Percentiles rank a stretch among this genome's conserved stretches.
Evolutionary conservation across 1,139 yeast species (phyloP).

Genomic region (Blastobotrys petasosporus): DNA sequence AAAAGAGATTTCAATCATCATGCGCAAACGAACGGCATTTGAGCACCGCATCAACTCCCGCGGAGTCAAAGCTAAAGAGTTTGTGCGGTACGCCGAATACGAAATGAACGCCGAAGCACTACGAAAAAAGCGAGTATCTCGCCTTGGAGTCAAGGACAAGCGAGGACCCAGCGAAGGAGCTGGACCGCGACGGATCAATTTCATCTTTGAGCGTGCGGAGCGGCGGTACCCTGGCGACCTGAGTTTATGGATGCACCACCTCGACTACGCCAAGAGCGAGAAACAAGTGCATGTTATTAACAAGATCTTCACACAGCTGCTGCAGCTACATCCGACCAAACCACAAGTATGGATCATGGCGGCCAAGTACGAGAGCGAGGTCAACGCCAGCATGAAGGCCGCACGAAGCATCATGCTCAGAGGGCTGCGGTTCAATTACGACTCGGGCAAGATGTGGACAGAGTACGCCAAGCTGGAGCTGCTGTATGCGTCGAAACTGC

Average conservation of each 20-base stretch:
- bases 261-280: slow-evolving; percentile 64
- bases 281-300: slow-evolving; percentile 79
- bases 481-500: slow-evolving; percentile 72
- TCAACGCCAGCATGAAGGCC: slow-evolving; percentile 81
- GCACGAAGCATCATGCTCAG: slow-evolving; percentile 83
- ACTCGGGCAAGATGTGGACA: slow-evolving; percentile 67
- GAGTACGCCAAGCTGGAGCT: slow-evolving; percentile 86
- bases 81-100: slow-evolving; percentile 69
- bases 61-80: slow-evolving; percentile 75
- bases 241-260: slow-evolving; percentile 71
- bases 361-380: slow-evolving; percentile 88
- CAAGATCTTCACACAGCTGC: slow-evolving; percentile 67
- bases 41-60: slow-evolving; percentile 87
- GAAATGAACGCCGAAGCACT: slow-evolving; percentile 77
- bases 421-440: slow-evolving; percentile 77
- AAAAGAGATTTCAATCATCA: slow-evolving; percentile 74
- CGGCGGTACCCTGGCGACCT: slow-evolving; percentile 73
- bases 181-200: slow-evolving; percentile 72
- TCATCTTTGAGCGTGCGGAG: slow-evolving; percentile 79
- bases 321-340: slow-evolving; percentile 87
- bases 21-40: slow-evolving; percentile 91
- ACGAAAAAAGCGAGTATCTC: slow-evolving; percentile 60
- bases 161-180: slow-evolving; percentile 66
- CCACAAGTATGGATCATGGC: slow-evolving; percentile 91
- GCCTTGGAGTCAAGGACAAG: slow-evolving; percentile 42